Evolutionary conservation across 306 rosid genomes (phyloP), one percentile per base, ranked within the genome.

Genomic region (Prunus fruticosa): DNA sequence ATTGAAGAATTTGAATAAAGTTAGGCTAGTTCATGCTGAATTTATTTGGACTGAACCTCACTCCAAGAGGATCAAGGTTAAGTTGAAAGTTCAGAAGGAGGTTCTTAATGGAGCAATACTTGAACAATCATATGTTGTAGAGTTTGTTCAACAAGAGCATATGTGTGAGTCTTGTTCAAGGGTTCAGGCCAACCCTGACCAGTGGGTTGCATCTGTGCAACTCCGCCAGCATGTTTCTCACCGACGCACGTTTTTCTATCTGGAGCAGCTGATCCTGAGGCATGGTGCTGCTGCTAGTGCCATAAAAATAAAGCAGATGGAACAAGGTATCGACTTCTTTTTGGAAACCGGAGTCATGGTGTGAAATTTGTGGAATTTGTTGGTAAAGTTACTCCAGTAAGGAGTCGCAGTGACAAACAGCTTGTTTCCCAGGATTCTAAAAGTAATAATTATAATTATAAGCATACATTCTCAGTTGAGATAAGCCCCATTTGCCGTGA

Each of bases 121-220:
- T 52, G 91, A 90, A 65, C 93, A 89, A 68, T 74, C 90, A 1
- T 87, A 89, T 62, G 72, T 72, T 41, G 89, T 82, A 0, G 92
- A 86, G 83, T 89, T 62, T 79, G 86, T 90, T 81, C 91, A 83
- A 25, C 86, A 81, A 30, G 91, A 89, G 25, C 92, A 82, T 11
- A 72, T 90, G 84, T 93, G 93, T 45, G 93, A 87, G 14, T 75
- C 87, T 46, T 93, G 97, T 81, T 70, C 86, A 18, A 86, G 89
- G 82, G 74, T 83, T 51, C 87, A 86, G 82, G 91, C 90, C 80
- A 87, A 91, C 72, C 93, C 93, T 23, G 88, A 86, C 72, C 96
- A 88, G 71, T 90, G 92, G 96, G 86, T 89, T 52, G 89, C 93
- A 47, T 82, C 86, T 45, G 96, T 93, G 76, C 90, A 90, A 81